Evolutionary conservation across 805 yeast species (phyloP).

Genomic region (Wickerhamomyces queroliae): DNA sequence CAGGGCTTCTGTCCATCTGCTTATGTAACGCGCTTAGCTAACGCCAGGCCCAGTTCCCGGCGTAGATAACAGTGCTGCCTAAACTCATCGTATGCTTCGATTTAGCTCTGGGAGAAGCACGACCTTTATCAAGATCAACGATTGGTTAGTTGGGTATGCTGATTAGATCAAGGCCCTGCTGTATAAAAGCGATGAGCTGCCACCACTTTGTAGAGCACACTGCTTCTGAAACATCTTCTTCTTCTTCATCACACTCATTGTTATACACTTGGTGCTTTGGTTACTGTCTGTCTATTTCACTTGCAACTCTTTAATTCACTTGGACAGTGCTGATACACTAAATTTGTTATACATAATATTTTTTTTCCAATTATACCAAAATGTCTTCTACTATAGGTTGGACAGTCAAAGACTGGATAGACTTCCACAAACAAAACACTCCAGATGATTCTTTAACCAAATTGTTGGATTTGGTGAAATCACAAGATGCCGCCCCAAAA

Average conservation of each 20-base stretch:
- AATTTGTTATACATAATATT: not conserved
- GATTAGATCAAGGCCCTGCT: not conserved
- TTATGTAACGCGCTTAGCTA: not conserved
- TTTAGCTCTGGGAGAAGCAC: not conserved
- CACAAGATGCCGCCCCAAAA: slow-evolving; percentile 38
- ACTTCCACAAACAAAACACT: slow-evolving; percentile 57
- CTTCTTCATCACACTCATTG: not conserved
- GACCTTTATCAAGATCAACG: not conserved
- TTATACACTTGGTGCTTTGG: not conserved
- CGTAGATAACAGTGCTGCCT: not conserved
- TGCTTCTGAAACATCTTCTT: not conserved
- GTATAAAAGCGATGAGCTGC: not conserved
- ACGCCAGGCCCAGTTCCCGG: not conserved
- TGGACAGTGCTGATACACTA: not conserved
- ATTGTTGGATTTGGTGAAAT: slow-evolving; percentile 38
- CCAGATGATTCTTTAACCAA: slow-evolving; percentile 53
- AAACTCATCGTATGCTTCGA: not conserved
- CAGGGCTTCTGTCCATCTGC: not conserved
- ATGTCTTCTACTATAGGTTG: slow-evolving; percentile 45
- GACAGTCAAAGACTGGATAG: slow-evolving; percentile 76
- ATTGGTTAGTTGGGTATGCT: not conserved
- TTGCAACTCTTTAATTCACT: not conserved
- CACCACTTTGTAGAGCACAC: not conserved
- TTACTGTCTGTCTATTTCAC: not conserved
- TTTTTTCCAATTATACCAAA: not conserved